Percentiles rank a stretch among this genome's conserved stretches.
phyloP scores from a whole-genome alignment of 148 eudicot species.

The Cornus controversa region DNA sequence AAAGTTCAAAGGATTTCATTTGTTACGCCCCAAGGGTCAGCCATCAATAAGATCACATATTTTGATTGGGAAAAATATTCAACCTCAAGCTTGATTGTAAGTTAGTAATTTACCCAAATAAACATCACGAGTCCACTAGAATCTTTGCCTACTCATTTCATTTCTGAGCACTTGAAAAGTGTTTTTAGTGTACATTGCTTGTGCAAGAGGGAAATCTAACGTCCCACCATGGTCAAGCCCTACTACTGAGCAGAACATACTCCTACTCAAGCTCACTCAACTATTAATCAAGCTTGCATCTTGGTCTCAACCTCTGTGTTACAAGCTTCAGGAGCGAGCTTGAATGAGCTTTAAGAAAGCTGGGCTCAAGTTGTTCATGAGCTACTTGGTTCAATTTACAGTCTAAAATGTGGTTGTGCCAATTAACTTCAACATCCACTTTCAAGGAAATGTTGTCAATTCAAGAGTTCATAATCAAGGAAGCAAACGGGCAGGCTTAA shows the following conservation, averaged over 20 bases:
- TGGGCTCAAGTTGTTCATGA: not conserved
- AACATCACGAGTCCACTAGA: no score
- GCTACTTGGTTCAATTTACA: not conserved
- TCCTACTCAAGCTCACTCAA: not conserved
- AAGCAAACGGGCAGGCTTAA: not conserved
- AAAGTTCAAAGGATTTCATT: no score
- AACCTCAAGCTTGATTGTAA: no score
- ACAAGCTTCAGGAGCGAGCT: not conserved
- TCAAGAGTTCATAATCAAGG: not conserved
- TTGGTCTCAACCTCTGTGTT: not conserved
- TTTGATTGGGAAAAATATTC: no score
- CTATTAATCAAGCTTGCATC: not conserved
- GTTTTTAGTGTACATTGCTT: no score
- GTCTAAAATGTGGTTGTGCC: not conserved
- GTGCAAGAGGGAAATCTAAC: not conserved
- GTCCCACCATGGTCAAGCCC: not conserved
- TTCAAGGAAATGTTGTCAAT: not conserved
- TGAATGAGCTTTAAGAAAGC: conserved; percentile 7
- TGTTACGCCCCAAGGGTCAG: no score
- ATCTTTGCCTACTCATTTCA: no score
- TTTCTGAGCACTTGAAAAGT: no score
- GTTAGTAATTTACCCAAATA: no score
- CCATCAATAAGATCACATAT: no score
- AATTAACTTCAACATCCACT: conserved; percentile 6
- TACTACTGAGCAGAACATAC: not conserved